These are phyloP conservation scores for Hymenoscyphus fraxineus DNA, from an alignment of 2,329 filamentous ascomycete genomes.

Conservation along the genomic window DNA sequence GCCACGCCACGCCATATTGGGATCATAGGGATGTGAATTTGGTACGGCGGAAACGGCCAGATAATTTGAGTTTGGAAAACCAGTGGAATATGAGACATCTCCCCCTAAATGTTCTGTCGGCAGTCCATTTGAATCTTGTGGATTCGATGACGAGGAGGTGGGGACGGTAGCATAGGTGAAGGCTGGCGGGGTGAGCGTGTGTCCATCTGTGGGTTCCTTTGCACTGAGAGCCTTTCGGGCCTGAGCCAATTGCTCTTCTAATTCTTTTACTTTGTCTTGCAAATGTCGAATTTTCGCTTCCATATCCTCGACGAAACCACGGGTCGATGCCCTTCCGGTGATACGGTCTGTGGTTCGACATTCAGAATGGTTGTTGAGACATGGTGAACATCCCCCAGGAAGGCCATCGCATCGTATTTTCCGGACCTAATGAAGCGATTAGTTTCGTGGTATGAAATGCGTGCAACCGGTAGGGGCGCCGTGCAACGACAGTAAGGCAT, in stretches of 20 bases:
- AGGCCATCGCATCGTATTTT: constrained; percentile 86
- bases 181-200: constrained; percentile 20
- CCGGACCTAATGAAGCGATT: constrained; percentile 52
- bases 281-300: constrained; percentile 70
- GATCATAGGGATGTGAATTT: neutral
- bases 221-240: constrained; percentile 50
- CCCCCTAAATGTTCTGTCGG: constrained; percentile 7
- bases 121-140: constrained; percentile 15
- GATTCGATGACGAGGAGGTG: constrained; percentile 17
- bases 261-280: constrained; percentile 61
- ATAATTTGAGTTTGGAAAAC: constrained; percentile 23
- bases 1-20: neutral
- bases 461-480: neutral
- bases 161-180: constrained; percentile 16
- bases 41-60: neutral
- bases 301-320: constrained; percentile 74
- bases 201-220: constrained; percentile 39
- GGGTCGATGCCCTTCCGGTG: constrained; percentile 72
- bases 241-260: constrained; percentile 62
- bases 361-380: constrained; percentile 68
- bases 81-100: constrained; percentile 29
- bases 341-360: constrained; percentile 84
- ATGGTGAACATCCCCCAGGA: constrained; percentile 78
- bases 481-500: neutral
- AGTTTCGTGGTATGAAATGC: constrained; percentile 6